Percentiles rank a stretch among this genome's conserved stretches.
These are phyloP conservation scores for Phytopythium cucurbitacearum DNA, from an alignment of 352 stramenopile species.

Conservation along the genomic window DNA sequence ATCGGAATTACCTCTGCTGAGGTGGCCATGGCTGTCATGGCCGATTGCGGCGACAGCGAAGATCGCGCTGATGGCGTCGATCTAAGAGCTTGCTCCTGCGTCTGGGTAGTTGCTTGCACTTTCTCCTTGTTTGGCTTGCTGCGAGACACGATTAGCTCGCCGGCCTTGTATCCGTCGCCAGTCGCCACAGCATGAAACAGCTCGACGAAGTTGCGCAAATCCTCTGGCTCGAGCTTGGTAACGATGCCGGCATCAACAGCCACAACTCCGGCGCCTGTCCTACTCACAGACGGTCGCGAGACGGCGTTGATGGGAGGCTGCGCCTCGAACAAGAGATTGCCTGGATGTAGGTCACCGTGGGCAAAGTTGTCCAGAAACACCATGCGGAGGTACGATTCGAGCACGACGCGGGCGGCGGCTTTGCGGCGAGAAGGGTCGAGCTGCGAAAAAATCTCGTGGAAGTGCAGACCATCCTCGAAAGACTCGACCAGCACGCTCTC, in stretches of 20 bases:
- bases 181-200: conserved; percentile 82
- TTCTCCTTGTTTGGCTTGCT: conserved; percentile 36
- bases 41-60: too few species aligned
- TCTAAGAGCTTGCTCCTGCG: too few species aligned
- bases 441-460: conserved; percentile 55
- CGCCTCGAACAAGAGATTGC: conserved; percentile 85
- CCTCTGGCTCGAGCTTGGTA: conserved; percentile 65
- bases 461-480: conserved; percentile 78
- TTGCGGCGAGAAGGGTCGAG: conserved; percentile 48
- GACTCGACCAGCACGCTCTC: conserved; percentile 90
- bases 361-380: conserved; percentile 96
- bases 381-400: conserved; percentile 91
- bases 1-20: background rate
- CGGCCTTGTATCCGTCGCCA: conserved; percentile 75
- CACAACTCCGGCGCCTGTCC: conserved; percentile 40
- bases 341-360: conserved; percentile 91
- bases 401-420: conserved; percentile 66
- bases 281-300: background rate
- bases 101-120: background rate
- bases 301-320: conserved; percentile 4
- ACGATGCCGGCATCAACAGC: conserved; percentile 86
- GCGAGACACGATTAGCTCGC: conserved; percentile 66
- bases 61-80: too few species aligned
- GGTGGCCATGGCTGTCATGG: too few species aligned
- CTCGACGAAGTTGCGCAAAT: conserved; percentile 83